phyloP scores from a whole-genome alignment of 2,329 filamentous ascomycete species.

The Cordyceps farinosa region DNA sequence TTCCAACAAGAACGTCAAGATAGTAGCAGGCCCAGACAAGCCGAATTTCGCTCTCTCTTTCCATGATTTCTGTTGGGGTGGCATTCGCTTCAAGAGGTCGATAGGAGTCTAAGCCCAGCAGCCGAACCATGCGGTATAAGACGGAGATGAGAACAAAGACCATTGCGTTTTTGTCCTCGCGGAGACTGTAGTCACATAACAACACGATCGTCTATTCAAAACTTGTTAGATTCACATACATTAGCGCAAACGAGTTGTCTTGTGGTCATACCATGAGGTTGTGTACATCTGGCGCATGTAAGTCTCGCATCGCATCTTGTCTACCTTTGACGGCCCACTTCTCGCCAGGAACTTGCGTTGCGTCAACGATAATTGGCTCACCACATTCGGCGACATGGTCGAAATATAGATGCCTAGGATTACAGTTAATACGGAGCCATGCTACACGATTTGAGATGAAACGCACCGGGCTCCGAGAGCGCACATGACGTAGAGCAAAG shows the following conservation, averaged over 20 bases:
- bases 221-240: constrained; percentile 21
- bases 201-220: constrained; percentile 22
- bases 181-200: constrained; percentile 24
- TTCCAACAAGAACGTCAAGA: constrained; percentile 23
- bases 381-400: constrained; percentile 14
- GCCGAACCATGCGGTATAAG: constrained; percentile 23
- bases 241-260: constrained; percentile 1
- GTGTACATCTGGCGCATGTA: constrained; percentile 22
- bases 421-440: background rate
- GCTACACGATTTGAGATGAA: background rate
- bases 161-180: constrained; percentile 24
- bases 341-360: constrained; percentile 20
- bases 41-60: constrained; percentile 22
- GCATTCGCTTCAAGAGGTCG: constrained; percentile 11
- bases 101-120: constrained; percentile 22
- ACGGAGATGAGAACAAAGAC: constrained; percentile 24
- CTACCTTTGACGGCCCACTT: constrained; percentile 23
- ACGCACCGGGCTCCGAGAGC: constrained; percentile 25
- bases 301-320: constrained; percentile 20
- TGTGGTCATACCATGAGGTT: constrained; percentile 23
- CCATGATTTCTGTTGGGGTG: constrained; percentile 16
- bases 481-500: constrained; percentile 25
- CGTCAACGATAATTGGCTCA: constrained; percentile 8
- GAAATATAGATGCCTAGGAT: constrained; percentile 20
- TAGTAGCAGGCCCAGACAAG: constrained; percentile 27